Base-by-base conservation (phyloP, 2,329 filamentous ascomycete species). In the Venturia effusa region DNA sequence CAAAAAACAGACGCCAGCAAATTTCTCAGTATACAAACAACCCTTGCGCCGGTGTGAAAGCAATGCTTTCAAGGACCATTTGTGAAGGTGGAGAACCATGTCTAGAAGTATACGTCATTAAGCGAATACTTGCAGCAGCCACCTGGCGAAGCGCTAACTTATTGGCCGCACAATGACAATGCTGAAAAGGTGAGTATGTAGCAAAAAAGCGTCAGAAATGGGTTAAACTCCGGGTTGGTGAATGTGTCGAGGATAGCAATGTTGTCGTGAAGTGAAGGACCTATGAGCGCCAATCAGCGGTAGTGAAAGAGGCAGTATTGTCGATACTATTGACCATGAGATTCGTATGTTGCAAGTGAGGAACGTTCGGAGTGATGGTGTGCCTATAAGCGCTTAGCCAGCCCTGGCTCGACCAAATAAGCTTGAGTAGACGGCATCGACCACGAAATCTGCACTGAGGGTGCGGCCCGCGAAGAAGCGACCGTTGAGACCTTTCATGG, bases 361-460 rank as follows among this genome's bases (percentile, higher is more conserved):
- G 51, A 57, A 19, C 22, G 15, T 27, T 34, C n/a, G 51, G 5
- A n/a, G 51, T 34, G 15, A 34, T 32, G 8, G n/a, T 32, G 51
- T 57, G 51, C 51, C 51, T 57, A 34, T n/a, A 34, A 27, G 27
- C 51, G 51, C 51, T 82, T 79, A 92, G 71, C 92, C 89, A 76
- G 88, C 88, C 78, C 89, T 89, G 71, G 88, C 90, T 75, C 89
- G 88, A 77, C 88, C 89, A 81, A 94, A 96, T 78, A 96, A 85
- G 83, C 89, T 95, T 85, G 90, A 94, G 86, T 97, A 99, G 79
- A 99, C 91, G 73, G 93, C 93, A 78, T 99, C 94, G 76, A 97
- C 93, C 79, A 99, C 91, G 76, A 92, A 94, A 68, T 92, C 89
- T 71, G 93, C 94, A 74, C 89, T 93, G 76, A 99, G 96, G 81